Conservation (phyloP, 345 rosid species). For the Corchorus capsularis region DNA sequence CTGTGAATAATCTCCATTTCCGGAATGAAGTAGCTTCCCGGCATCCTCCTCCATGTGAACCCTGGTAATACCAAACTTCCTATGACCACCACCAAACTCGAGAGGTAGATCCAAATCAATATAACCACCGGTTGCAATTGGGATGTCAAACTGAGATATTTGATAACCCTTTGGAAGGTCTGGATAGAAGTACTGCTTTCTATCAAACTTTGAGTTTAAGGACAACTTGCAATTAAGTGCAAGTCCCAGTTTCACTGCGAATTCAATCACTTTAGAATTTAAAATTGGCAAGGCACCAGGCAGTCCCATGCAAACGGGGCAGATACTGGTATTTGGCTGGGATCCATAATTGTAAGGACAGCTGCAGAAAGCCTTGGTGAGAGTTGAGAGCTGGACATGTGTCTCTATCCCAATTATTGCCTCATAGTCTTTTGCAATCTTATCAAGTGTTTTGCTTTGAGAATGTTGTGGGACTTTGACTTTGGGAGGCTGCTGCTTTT, state of each 20-base stretch:
- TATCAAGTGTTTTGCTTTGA: slow-evolving; percentile 51
- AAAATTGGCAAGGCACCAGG: slow-evolving; percentile 95
- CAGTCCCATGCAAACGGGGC: slow-evolving; percentile 95
- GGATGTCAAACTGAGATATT: slow-evolving; percentile 94
- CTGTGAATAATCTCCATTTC: slow-evolving; percentile 78
- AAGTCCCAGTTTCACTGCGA: slow-evolving; percentile 79
- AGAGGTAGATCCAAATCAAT: slow-evolving; percentile 84
- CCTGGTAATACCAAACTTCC: slow-evolving; percentile 87
- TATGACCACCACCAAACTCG: slow-evolving; percentile 92
- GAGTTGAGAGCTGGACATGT: slow-evolving; percentile 87
- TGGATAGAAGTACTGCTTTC: slow-evolving; percentile 96
- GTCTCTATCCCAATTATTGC: slow-evolving; percentile 96
- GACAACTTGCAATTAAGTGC: slow-evolving; percentile 87
- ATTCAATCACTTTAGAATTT: slow-evolving; percentile 83
- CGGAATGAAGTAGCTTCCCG: slow-evolving; percentile 85
- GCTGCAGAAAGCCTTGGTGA: slow-evolving; percentile 84
- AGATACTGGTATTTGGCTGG: slow-evolving; percentile 67
- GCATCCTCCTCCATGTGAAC: slow-evolving; percentile 99
- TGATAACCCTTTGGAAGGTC: slow-evolving; percentile 98
- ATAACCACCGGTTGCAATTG: slow-evolving; percentile 74
- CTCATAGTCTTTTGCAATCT: slow-evolving; percentile 61
- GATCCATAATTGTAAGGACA: slow-evolving; percentile 88
- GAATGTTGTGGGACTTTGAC: slow-evolving; percentile 47
- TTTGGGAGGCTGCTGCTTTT: slow-evolving; percentile 42
- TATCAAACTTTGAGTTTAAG: slow-evolving; percentile 82